Base-by-base conservation (phyloP, 176 grass and related monocot genomes). In the Oropetium thomaeum region DNA sequence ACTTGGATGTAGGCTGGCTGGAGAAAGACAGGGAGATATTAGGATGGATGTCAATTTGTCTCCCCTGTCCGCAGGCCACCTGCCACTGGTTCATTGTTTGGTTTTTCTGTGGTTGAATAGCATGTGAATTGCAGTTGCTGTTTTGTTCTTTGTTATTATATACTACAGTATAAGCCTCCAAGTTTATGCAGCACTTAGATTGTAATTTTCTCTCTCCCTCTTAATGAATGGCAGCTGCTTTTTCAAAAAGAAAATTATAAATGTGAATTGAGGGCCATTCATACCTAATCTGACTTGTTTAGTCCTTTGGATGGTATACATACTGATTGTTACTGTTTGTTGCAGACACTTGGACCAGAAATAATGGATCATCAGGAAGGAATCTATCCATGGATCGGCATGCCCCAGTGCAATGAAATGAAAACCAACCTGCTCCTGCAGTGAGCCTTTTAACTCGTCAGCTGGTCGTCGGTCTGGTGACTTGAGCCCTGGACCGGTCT, bases 201-300 rank as follows among this genome's bases (percentile, higher is more conserved):
- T n/a, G n/a, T n/a, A n/a, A n/a, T n/a, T n/a, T n/a, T n/a, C n/a
- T n/a, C n/a, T n/a, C n/a, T n/a, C n/a, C n/a, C n/a, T n/a, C n/a
- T n/a, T n/a, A n/a, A n/a, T n/a, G n/a, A n/a, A n/a, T n/a, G n/a
- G n/a, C n/a, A n/a, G n/a, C n/a, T n/a, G n/a, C n/a, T n/a, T n/a
- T n/a, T n/a, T n/a, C n/a, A n/a, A n/a, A n/a, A n/a, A n/a, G n/a
- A n/a, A n/a, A n/a, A n/a, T n/a, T n/a, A n/a, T n/a, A n/a, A 28
- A 58, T 40, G 70, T 15, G 1, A n/a, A 31, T 12, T 2, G 35
- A 38, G 22, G 13, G 37, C 5, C 53, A 59, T 30, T 74, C 53
- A 58, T 58, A 23, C 34, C 52, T 57, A 29, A 5, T 17, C 67
- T 67, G 76, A 78, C 76, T 40, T 49, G 5, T 62, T 33, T 55